Evolutionary conservation across 495 filamentous ascomycete species (phyloP).

Genomic region (Acidiella bohemica): DNA sequence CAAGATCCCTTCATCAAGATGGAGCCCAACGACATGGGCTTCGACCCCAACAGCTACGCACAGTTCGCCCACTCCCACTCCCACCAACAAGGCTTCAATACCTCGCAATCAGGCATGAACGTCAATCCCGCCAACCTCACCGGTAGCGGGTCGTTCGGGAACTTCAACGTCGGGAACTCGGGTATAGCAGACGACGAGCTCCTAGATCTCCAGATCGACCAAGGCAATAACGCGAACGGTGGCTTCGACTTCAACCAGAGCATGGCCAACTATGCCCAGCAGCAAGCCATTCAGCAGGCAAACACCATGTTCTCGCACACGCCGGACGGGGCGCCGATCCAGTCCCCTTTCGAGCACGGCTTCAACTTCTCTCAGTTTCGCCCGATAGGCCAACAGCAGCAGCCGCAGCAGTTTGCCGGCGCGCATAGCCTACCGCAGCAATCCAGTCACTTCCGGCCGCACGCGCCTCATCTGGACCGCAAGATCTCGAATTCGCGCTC

Average conservation of each 20-base stretch:
- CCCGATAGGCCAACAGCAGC: conserved; percentile 32
- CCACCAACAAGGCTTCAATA: conserved; percentile 45
- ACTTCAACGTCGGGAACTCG: conserved; percentile 34
- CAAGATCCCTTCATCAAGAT: conserved; percentile 55
- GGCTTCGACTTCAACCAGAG: conserved; percentile 34
- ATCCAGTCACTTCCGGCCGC: conserved; percentile 3
- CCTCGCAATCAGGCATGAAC: conserved; percentile 43
- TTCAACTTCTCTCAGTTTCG: conserved; percentile 62
- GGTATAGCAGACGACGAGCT: conserved; percentile 53
- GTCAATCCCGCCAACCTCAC: conserved; percentile 81
- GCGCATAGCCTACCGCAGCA: conserved; percentile 28
- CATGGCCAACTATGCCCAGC: conserved; percentile 37
- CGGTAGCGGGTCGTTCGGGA: conserved; percentile 18
- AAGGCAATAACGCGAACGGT: conserved; percentile 6
- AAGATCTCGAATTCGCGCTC: conserved; percentile 56
- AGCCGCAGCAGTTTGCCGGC: conserved; percentile 20
- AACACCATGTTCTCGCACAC: conserved; percentile 64
- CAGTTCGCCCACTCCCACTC: conserved; percentile 53
- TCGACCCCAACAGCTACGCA: conserved; percentile 40
- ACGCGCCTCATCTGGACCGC: conserved; percentile 43
- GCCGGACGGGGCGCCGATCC: conserved; percentile 74
- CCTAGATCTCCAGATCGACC: conserved; percentile 33
- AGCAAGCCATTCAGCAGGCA: conserved; percentile 32
- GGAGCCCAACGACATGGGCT: conserved; percentile 56
- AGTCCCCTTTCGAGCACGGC: conserved; percentile 68